Evolutionary conservation across 441 rosid species (phyloP), one percentile per base, ranked within the genome.

Genomic region (Brassica balearica): DNA sequence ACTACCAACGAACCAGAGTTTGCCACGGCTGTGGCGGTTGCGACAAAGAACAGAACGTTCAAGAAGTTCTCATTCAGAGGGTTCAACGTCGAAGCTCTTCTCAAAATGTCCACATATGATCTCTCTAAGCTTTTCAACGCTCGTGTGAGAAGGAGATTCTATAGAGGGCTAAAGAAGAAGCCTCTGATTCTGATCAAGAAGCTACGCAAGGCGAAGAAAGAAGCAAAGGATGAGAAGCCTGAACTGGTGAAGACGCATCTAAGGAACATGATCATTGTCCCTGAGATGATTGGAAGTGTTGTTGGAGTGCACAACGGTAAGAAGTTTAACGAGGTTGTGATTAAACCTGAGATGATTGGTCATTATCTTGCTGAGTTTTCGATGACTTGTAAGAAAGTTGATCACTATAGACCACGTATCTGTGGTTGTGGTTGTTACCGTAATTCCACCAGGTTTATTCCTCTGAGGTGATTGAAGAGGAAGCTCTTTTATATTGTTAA

Each of bases 301-400:
- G 82, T 90, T 10, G 93, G 98, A 6, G 88, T 88, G 12, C 86
- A 92, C 85, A 92, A 93, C 48, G 97, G 97, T 2, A 89, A 89
- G 86, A 89, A 87, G 14, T 93, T 92, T 79, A 88, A 90, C 41
- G 93, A 87, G 76, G 86, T 90, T 46, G 89, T 90, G 75, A 90
- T 93, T 82, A 91, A 88, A 83, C 96, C 95, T 9, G 93, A 93
- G 78, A 93, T 93, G 96, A 91, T 93, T 60, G 88, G 94, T 19
- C 97, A 91, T 74, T 93, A 90, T 82, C 85, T 91, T 20, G 97
- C 93, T 0, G 96, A 93, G 73, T 93, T 93, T 83, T 93, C 96
- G 19, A 86, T 93, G 65, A 82, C 89, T 9, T 91, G 87, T 88
- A 90, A 91, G 88, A 92, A 88, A 14, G 96, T 91, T 15, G 87